A percentile compares a stretch with the other conserved stretches of the same genome.
Conservation (phyloP, 371 early-diverging fungal species). For the Cokeromyces recurvatus region DNA sequence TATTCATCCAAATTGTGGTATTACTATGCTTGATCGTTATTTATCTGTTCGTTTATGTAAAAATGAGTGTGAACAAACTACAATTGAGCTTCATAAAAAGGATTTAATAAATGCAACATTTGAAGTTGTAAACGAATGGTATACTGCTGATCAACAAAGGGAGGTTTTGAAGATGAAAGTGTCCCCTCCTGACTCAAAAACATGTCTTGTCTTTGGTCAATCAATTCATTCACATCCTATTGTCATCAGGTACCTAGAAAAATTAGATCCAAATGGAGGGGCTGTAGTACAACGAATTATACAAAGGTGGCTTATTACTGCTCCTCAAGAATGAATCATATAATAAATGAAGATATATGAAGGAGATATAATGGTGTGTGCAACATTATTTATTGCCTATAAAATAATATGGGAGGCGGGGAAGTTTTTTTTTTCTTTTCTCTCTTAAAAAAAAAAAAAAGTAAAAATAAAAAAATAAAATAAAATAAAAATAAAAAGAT, state of each 20-base stretch:
- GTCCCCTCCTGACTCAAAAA: conserved; percentile 21
- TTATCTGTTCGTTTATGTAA: conserved; percentile 50
- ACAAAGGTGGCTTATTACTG: conserved; percentile 44
- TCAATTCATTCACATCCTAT: conserved; percentile 34
- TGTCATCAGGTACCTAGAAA: conserved; percentile 52
- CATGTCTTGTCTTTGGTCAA: conserved; percentile 9
- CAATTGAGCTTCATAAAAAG: conserved; percentile 47
- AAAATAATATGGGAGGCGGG: too few species aligned
- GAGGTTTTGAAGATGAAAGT: conserved; percentile 47
- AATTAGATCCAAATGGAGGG: conserved; percentile 49
- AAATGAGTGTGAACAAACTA: conserved; percentile 37
- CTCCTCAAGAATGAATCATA: conserved; percentile 6
- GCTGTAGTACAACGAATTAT: conserved; percentile 53
- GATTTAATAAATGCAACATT: conserved; percentile 41
- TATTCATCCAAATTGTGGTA: conserved; percentile 56
- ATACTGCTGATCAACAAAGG: conserved; percentile 8
- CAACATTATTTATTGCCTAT: background rate
- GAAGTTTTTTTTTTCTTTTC: conserved; percentile 12
- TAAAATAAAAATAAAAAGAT: too few species aligned
- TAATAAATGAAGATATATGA: too few species aligned
- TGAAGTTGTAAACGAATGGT: conserved; percentile 40
- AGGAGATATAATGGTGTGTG: too few species aligned
- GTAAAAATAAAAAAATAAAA: too few species aligned
- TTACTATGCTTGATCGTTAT: conserved; percentile 45
- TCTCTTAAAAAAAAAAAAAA: too few species aligned